A percentile compares a stretch with the other conserved stretches of the same genome.
Evolutionary conservation across 2,329 filamentous ascomycete species (phyloP).

Genomic region (Cladorrhinum sp.): DNA sequence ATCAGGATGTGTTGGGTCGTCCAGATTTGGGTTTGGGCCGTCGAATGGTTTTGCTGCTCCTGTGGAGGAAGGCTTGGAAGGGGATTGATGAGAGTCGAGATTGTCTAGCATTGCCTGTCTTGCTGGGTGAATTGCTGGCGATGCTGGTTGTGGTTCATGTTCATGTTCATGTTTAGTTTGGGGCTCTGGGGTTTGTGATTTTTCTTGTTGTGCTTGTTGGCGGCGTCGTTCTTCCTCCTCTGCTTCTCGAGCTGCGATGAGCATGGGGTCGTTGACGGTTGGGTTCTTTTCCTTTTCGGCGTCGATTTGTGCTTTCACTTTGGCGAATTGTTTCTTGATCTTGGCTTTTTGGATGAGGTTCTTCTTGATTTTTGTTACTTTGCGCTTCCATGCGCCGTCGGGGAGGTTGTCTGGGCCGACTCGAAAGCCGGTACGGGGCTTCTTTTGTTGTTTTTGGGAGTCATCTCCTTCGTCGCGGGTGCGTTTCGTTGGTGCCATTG

Average conservation of each 20-base stretch:
- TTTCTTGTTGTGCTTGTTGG: not conserved
- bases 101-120: constrained; percentile 40
- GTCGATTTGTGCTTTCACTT: constrained; percentile 61
- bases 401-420: constrained; percentile 89
- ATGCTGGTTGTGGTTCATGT: not conserved
- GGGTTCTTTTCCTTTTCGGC: constrained; percentile 32
- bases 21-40: constrained; percentile 8
- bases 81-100: constrained; percentile 22
- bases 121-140: constrained; percentile 38
- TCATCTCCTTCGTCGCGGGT: constrained; percentile 41
- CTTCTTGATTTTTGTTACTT: constrained; percentile 71
- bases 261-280: not conserved
- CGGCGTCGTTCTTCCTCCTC: constrained; percentile 17
- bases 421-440: constrained; percentile 68
- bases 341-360: constrained; percentile 89
- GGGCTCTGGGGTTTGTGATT: too few species aligned
- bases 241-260: constrained; percentile 9
- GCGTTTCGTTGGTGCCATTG: constrained; percentile 61
- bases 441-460: constrained; percentile 45
- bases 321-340: constrained; percentile 87
- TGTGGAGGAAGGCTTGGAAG: not conserved
- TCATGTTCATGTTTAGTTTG: too few species aligned
- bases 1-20: constrained; percentile 18
- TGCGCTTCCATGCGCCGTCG: constrained; percentile 82
- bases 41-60: constrained; percentile 22